phyloP scores from a whole-genome alignment of 2,329 filamentous ascomycete species.

The Blastomyces parvus region DNA sequence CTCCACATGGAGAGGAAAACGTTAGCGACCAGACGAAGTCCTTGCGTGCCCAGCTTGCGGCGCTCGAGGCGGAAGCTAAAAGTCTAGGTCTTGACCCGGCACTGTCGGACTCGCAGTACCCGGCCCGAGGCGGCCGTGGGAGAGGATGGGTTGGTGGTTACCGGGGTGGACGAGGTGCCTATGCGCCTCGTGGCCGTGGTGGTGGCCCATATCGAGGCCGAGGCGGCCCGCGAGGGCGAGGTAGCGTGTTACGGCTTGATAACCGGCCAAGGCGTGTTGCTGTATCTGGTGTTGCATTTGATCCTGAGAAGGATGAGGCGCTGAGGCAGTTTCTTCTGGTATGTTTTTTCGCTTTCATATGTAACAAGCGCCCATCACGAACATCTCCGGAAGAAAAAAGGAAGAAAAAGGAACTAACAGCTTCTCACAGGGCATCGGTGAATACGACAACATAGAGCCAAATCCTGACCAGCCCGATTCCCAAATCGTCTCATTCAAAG shows the following conservation, averaged over 20 bases:
- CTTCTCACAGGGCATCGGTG: slow-evolving; percentile 33
- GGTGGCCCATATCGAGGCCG: slow-evolving; percentile 36
- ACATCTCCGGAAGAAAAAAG: too few species aligned
- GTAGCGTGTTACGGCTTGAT: slow-evolving; percentile 48
- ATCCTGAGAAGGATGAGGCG: slow-evolving; percentile 45
- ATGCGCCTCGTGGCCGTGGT: slow-evolving; percentile 26
- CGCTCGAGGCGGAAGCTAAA: slow-evolving; percentile 47
- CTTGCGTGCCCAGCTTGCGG: slow-evolving; percentile 46
- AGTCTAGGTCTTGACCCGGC: slow-evolving; percentile 44
- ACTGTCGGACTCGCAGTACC: slow-evolving; percentile 19
- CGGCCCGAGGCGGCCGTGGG: slow-evolving; percentile 26
- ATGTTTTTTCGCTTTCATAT: slow-evolving; percentile 17
- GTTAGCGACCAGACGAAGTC: slow-evolving; percentile 42
- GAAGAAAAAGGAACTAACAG: too few species aligned
- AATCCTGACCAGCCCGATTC: slow-evolving; percentile 33
- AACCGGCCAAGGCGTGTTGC: slow-evolving; percentile 48
- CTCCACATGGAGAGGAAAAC: slow-evolving; percentile 26
- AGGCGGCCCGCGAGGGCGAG: slow-evolving; percentile 32
- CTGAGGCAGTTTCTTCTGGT: slow-evolving; percentile 48
- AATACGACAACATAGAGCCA: slow-evolving; percentile 38
- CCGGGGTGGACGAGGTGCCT: slow-evolving; percentile 35
- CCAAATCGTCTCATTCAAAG: slow-evolving; percentile 39
- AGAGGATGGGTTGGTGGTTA: slow-evolving; percentile 17
- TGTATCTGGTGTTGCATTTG: slow-evolving; percentile 41
- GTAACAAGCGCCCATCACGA: too few species aligned